Base-by-base conservation (phyloP, 1,284 basidiomycete genomes). In the Grifola frondosa region DNA sequence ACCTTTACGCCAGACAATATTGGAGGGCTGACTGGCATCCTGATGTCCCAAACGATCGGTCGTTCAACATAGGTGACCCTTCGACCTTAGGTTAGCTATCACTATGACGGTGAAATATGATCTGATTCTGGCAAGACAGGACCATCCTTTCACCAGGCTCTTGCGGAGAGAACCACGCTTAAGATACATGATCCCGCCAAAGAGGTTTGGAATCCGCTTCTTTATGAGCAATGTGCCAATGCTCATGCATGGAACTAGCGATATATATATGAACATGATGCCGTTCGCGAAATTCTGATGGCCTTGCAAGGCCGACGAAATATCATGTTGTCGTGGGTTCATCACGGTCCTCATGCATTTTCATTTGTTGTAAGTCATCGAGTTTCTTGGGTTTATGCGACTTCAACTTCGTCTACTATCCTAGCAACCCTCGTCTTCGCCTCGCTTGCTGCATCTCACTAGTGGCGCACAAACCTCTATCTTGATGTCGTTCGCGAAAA, bases 221-320 rank as follows among this genome's bases (percentile, higher is more conserved):
- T n/a, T n/a, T n/a, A n/a, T 16, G 6, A 16, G 22, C 13, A 6
- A 11, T 6, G 10, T 37, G 30, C 4, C 20, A 11, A 19, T 20
- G 30, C 42, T 16, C 26, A 35, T 12, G 16, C 17, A 5, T 53
- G 88, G 82, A 75, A 61, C 62, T 84, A 83, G 44, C 83, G 89
- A 23, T 62, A n/a, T n/a, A n/a, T n/a, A n/a, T n/a, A 80, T 40
- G 88, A 91, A 63, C 73, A 80, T 35, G 80, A 89, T 49, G 79
- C 80, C 26, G 80, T 87, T 9, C 75, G 88, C 7, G 88, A 91
- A 54, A 68, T 88, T 3, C 66, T 90, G 12, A 84, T 87, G 58
- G 77, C 77, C 17, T 63, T 90, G 4, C 85, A 89, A 70, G 86
- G 86, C 0, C 71, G 75, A 41, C 72, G 70, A 31, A 88, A 81